phyloP scores from a whole-genome alignment of 2,329 filamentous ascomycete species.

The Pseudocercospora cruenta region DNA sequence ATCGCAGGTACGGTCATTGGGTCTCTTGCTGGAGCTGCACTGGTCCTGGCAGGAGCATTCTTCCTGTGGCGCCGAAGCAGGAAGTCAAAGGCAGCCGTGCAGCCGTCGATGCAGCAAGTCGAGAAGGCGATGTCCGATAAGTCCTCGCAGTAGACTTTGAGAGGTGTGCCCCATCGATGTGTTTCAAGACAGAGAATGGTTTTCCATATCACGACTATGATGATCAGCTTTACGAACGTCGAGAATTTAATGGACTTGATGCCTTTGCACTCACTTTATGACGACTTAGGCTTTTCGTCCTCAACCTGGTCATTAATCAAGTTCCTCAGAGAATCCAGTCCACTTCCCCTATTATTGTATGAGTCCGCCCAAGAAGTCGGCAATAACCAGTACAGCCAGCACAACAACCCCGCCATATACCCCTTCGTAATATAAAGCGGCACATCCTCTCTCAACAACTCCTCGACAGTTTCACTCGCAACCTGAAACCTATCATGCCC shows the following conservation, averaged over 20 bases:
- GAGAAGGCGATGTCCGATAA: conserved; percentile 14
- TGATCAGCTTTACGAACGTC: background rate
- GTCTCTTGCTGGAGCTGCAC: conserved; percentile 19
- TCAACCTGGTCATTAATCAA: background rate
- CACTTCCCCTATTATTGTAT: conserved; percentile 10
- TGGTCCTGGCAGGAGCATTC: conserved; percentile 31
- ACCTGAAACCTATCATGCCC: conserved; percentile 21
- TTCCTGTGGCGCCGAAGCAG: conserved; percentile 19
- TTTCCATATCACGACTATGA: background rate
- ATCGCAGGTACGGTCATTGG: conserved; percentile 50
- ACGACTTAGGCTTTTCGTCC: conserved; percentile 6
- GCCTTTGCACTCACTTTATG: background rate
- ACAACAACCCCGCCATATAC: conserved; percentile 19
- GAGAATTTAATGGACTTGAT: background rate
- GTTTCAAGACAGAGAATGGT: background rate
- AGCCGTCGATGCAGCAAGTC: conserved; percentile 10
- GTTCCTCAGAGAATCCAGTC: conserved; percentile 13
- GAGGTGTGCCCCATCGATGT: background rate
- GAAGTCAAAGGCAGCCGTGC: conserved; percentile 8
- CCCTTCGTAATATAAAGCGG: conserved; percentile 20
- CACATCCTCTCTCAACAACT: conserved; percentile 15
- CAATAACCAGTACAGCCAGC: conserved; percentile 20
- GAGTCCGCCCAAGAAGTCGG: conserved; percentile 22
- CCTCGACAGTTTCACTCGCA: conserved; percentile 20
- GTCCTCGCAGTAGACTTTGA: conserved; percentile 3